phyloP scores from a whole-genome alignment of 352 stramenopile genomes.

The Globisporangium camurandrum region DNA sequence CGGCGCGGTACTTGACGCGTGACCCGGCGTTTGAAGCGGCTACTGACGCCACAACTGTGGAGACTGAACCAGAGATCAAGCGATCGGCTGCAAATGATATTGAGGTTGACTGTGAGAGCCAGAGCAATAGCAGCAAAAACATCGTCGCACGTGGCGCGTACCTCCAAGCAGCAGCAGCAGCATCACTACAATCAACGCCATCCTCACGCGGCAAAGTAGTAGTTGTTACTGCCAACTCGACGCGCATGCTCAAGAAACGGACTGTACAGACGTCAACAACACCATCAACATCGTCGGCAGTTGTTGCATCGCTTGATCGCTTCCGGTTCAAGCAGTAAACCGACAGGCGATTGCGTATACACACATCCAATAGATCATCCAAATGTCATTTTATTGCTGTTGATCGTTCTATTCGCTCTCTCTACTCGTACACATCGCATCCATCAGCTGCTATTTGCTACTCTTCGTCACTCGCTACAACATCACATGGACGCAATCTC shows the following conservation, averaged over 20 bases:
- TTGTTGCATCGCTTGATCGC: conserved; percentile 14
- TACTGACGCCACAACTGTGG: too few relatives aligned
- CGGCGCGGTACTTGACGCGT: too few relatives aligned
- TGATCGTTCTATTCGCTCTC: too few relatives aligned
- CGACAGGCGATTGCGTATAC: neutral
- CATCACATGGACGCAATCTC: conserved; percentile 36
- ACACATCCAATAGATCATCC: conserved; percentile 4
- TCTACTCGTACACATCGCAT: neutral
- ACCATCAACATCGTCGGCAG: conserved; percentile 1
- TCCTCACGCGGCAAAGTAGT: neutral
- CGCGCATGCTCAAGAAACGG: neutral
- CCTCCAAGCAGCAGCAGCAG: conserved; percentile 5
- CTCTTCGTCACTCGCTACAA: neutral
- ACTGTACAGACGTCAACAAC: neutral
- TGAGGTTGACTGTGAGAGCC: too few relatives aligned
- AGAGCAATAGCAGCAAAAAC: too few relatives aligned
- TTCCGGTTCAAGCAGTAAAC: conserved; percentile 19
- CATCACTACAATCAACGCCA: neutral
- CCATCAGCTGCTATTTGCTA: neutral
- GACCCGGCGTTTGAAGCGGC: too few relatives aligned
- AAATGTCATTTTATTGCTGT: too few relatives aligned
- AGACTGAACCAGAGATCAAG: too few relatives aligned
- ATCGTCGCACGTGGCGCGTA: too few relatives aligned
- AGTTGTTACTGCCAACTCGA: too few relatives aligned
- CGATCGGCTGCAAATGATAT: too few relatives aligned